Conservation (phyloP, 306 rosid species). For the Sechiopsis laciniata region DNA sequence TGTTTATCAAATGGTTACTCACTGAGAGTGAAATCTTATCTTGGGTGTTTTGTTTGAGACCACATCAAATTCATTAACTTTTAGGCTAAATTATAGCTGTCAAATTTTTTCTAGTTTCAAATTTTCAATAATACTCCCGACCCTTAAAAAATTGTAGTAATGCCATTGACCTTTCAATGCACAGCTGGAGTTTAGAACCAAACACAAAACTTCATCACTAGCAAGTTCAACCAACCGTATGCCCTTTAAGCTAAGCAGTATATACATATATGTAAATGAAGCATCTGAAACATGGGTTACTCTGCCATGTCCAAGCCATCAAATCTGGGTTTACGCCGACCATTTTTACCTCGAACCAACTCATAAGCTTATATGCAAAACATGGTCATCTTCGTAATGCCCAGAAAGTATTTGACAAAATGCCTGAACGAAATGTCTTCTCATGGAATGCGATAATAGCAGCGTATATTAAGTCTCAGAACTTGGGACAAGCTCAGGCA, state of each 20-base stretch:
- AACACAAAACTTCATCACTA: neutral
- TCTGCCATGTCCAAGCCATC: constrained; percentile 42
- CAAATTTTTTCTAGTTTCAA: neutral
- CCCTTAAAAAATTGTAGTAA: no score
- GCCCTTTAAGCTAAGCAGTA: neutral
- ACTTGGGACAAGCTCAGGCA: constrained; percentile 45
- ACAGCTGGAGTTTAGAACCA: neutral
- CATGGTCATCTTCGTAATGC: constrained; percentile 42
- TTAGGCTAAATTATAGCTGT: no score
- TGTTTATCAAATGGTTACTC: neutral
- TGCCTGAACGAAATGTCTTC: constrained; percentile 56
- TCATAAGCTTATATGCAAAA: constrained; percentile 39
- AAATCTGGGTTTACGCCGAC: constrained; percentile 41
- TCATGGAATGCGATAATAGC: constrained; percentile 67
- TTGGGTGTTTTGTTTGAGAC: neutral
- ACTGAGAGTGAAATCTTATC: neutral
- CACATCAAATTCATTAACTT: neutral
- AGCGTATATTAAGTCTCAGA: constrained; percentile 45
- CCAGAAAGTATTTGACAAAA: constrained; percentile 63
- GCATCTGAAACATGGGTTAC: constrained; percentile 36
- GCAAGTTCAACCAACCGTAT: neutral
- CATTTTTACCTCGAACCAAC: constrained; percentile 54
- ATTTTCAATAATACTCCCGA: neutral
- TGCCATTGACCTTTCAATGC: neutral
- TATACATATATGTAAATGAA: constrained; percentile 30